Evolutionary conservation across 164 flowering plant species (phyloP).

Genomic region (Macadamia tetraphylla): DNA sequence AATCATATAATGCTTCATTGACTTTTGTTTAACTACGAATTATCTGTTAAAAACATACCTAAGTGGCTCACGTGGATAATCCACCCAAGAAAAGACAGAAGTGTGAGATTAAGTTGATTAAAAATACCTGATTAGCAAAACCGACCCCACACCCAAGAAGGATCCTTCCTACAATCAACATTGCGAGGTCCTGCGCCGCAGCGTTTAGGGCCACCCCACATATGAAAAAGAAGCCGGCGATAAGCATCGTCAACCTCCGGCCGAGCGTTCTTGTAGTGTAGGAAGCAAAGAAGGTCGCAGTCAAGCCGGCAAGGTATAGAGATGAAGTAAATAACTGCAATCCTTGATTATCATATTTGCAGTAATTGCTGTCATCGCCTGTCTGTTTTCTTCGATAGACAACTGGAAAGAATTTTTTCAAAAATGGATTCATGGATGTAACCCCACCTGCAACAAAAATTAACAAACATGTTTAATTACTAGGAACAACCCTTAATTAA

Average conservation of each 20-base stretch:
- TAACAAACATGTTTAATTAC: not conserved
- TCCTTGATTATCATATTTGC: constrained; percentile 89
- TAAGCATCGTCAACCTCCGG: constrained; percentile 66
- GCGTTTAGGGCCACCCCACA: constrained; percentile 62
- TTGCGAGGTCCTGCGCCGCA: constrained; percentile 66
- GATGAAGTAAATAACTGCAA: constrained; percentile 93
- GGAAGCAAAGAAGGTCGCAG: constrained; percentile 82
- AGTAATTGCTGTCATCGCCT: constrained; percentile 60
- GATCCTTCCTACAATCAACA: constrained; percentile 86
- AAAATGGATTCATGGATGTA: constrained; percentile 69
- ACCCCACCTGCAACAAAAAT: constrained; percentile 66
- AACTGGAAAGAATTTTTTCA: constrained; percentile 75
- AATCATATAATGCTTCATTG: no score
- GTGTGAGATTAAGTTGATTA: no score
- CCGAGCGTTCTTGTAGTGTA: constrained; percentile 77
- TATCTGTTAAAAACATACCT: no score
- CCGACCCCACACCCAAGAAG: constrained; percentile 95
- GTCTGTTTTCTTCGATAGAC: constrained; percentile 38
- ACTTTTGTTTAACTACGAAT: no score
- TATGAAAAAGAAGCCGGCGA: constrained; percentile 76
- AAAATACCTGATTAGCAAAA: constrained; percentile 82
- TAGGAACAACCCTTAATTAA: no score
- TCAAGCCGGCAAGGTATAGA: constrained; percentile 74
- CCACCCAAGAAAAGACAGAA: no score
- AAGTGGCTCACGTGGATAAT: no score